Conservation (phyloP, 148 eudicot genomes). For the Limonium bicolor region DNA sequence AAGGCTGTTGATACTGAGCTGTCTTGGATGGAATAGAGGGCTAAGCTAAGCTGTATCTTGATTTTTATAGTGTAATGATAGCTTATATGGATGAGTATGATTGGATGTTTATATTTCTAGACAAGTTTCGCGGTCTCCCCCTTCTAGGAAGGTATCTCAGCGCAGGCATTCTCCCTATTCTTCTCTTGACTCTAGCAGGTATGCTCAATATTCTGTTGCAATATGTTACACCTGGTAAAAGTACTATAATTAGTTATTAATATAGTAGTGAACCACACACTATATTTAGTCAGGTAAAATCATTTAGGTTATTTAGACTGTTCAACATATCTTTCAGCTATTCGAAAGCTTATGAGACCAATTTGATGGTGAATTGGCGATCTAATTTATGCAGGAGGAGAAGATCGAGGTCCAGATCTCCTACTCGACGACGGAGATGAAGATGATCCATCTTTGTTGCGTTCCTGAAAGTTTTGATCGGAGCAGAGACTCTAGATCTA, state of each 20-base stretch:
- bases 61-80: constrained; percentile 13
- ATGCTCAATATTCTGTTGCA: constrained; percentile 13
- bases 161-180: constrained; percentile 97
- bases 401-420: constrained; percentile 61
- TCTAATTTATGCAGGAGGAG: constrained; percentile 26
- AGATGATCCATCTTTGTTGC: too few relatives aligned
- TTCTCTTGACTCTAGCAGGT: constrained; percentile 84
- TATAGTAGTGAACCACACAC: too few relatives aligned
- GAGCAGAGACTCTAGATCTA: too few relatives aligned
- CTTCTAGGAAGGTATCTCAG: constrained; percentile 93
- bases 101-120: constrained; percentile 71
- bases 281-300: too few relatives aligned
- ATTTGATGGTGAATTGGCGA: constrained; percentile 1
- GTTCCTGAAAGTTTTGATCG: too few relatives aligned
- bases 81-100: constrained; percentile 67
- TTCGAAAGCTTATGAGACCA: too few relatives aligned
- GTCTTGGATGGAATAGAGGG: constrained; percentile 14
- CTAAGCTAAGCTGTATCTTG: constrained; percentile 17
- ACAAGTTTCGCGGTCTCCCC: constrained; percentile 95
- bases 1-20: constrained; percentile 7
- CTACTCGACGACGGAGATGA: constrained; percentile 47
- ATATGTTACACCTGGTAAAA: too few relatives aligned
- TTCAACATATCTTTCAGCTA: too few relatives aligned
- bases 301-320: too few relatives aligned
- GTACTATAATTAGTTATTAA: too few relatives aligned